phyloP scores from a whole-genome alignment of 257 asterid genomes.

The Gentiana macrophylla region DNA sequence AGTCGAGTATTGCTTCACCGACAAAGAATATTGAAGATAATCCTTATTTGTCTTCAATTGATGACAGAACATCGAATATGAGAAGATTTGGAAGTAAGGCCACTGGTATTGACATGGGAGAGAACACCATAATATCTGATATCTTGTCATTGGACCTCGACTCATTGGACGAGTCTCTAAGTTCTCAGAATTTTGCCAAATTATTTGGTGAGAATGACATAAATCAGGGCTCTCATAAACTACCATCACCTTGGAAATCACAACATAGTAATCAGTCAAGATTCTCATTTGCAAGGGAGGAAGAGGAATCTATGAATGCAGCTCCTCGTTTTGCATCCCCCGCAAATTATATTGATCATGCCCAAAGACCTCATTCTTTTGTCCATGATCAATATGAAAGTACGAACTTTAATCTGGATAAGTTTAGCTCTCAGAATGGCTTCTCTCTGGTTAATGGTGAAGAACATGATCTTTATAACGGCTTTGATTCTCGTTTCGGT shows the following conservation, averaged over 20 bases:
- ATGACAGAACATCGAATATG: slow-evolving; percentile 25
- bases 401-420: slow-evolving; percentile 30
- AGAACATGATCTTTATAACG: slow-evolving; percentile 38
- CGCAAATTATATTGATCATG: slow-evolving; percentile 23
- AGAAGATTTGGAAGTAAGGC: slow-evolving; percentile 43
- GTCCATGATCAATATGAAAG: slow-evolving; percentile 16
- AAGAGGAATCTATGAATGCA: slow-evolving; percentile 16
- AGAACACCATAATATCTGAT: slow-evolving; percentile 80
- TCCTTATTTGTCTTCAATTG: slow-evolving; percentile 24
- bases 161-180: slow-evolving; percentile 62
- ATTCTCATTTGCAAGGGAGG: slow-evolving; percentile 94
- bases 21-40: slow-evolving; percentile 21
- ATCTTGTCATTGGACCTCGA: slow-evolving; percentile 76
- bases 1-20: slow-evolving; percentile 17
- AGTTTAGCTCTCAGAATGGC: slow-evolving; percentile 35
- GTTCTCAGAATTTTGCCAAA: slow-evolving; percentile 58
- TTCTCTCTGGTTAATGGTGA: slow-evolving; percentile 34
- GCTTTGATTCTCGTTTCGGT: slow-evolving; percentile 34
- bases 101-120: slow-evolving; percentile 42
- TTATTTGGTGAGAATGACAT: slow-evolving; percentile 49
- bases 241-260: slow-evolving; percentile 47
- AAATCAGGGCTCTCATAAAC: slow-evolving; percentile 41
- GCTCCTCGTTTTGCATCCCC: slow-evolving; percentile 35
- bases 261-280: slow-evolving; percentile 70
- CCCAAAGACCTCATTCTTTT: slow-evolving; percentile 30